Evolutionary conservation across 306 rosid genomes (phyloP), one percentile per base, ranked within the genome.

Genomic region (Albizia julibrissin): DNA sequence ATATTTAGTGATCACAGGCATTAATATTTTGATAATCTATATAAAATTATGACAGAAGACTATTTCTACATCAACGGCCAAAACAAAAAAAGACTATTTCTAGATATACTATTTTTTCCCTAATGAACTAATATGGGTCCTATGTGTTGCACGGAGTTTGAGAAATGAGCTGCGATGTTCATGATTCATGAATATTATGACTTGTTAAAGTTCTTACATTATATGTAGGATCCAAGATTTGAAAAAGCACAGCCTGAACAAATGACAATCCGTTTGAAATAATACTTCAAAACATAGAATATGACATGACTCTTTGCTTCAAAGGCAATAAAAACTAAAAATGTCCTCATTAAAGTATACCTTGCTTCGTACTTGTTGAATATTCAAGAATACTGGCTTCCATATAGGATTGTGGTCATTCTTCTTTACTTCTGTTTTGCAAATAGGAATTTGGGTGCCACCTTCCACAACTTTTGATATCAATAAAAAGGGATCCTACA

Each of bases 281-380:
- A 74, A 81, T 74, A 61, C 18, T 64, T 47, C 50, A 31, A 34
- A 61, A 74, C 14, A 49, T 6, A 18, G 37, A 13, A 27, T 24
- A 74, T 37, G 69, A 40, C 72, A 50, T 68, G 67, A 33, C n/a
- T 37, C 44, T 69, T 6, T 24, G 43, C 24, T 73, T 75, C 61
- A 77, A 71, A 59, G 49, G 56, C 71, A 84, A 59, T 24, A 42
- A 46, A 79, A 75, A 74, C 69, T 46, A 40, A 31, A 61, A 24
- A 66, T 8, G 21, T 79, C 83, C 76, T 61, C 24, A 74, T 82
- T 49, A 22, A 72, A 80, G 40, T 22, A 74, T 83, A 93, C 97
- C 97, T 91, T 93, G 89, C 95, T 85, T 86, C 92, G 95, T 80
- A 86, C 92, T 88, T 91, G 95, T 85, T 93, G 97, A 80, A 87